Evolutionary conservation across 106 monocot species (phyloP), one percentile per base, ranked within the genome.

Genomic region (Dioscorea zingiberensis): DNA sequence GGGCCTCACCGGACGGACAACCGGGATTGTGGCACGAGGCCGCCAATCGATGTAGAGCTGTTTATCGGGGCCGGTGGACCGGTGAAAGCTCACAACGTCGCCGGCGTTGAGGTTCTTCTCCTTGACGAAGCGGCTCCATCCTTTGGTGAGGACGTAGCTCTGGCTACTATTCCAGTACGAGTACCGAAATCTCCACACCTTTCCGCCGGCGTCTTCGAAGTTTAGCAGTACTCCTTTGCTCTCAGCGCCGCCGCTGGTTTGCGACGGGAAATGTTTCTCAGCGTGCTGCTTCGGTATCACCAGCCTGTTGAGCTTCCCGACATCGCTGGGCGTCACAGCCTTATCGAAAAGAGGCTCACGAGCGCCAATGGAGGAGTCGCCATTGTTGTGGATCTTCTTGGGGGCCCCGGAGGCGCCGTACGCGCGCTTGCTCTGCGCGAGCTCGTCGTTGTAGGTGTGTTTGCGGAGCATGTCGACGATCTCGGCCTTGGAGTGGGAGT

Each of bases 141-240:
- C 93, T 49, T 89, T 93, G 18, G 93, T 93, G 12, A 93, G 76
- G 47, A 93, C 93, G 71, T 93, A 93, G 67, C 93, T 93, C 85
- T 93, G 93, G 78, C 93, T 93, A 51, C 88, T 93, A 64, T 93
- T 88, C 93, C 93, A 93, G 71, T 89, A 93, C 2, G 93, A 89
- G 76, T 89, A 93, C 44, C 88, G 69, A 65, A 93, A 89, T 51
- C 86, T 60, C 93, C 93, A 93, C 22, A 79, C 80, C 60, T 89
- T 93, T 11, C 93, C 81, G 11, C 45, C 55, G 23, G 61, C 64
- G 56, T 93, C 93, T 73, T 85, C 92, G 54, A 93, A 88, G 67
- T 79, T 84, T 2, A 93, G 64, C 48, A 85, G 71, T 54, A 81
- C 56, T 19, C 76, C 78, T 29, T 73, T 76, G 30, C 27, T 18